phyloP scores from a whole-genome alignment of 805 yeast species.

The Starmera pachycereana region DNA sequence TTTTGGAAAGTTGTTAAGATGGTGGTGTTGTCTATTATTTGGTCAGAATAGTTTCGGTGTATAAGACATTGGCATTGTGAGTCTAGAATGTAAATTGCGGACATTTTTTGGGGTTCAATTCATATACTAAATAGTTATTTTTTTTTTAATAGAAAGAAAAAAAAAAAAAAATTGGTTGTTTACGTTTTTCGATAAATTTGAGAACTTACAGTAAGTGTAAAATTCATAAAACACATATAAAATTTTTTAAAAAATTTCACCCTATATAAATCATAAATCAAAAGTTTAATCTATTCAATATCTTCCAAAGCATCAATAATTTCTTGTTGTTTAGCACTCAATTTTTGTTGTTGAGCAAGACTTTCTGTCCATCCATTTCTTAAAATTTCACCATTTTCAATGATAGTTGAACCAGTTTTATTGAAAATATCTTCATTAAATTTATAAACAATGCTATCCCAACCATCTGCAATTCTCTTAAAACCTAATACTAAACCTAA shows the following conservation, averaged over 20 bases:
- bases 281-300: no score
- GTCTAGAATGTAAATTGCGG: conserved; percentile 61
- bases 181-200: no score
- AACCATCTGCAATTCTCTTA: conserved; percentile 20
- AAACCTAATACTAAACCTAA: conserved; percentile 22
- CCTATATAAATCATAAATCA: no score
- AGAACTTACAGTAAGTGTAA: no score
- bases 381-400: conserved; percentile 11
- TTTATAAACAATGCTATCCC: conserved; percentile 16
- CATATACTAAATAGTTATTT: no score
- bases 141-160: no score
- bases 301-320: not conserved
- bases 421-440: conserved; percentile 17
- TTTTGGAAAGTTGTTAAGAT: conserved; percentile 10
- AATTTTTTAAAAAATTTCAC: no score
- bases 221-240: no score
- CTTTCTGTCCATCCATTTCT: conserved; percentile 13
- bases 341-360: conserved; percentile 8
- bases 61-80: conserved; percentile 58
- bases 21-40: conserved; percentile 33
- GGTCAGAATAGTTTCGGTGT: conserved; percentile 63
- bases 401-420: conserved; percentile 12
- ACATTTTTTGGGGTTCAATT: conserved; percentile 37
- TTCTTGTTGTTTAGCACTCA: not conserved
- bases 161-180: no score